Evolutionary conservation across 495 filamentous ascomycete species (phyloP).

Genomic region (Podospora conica): DNA sequence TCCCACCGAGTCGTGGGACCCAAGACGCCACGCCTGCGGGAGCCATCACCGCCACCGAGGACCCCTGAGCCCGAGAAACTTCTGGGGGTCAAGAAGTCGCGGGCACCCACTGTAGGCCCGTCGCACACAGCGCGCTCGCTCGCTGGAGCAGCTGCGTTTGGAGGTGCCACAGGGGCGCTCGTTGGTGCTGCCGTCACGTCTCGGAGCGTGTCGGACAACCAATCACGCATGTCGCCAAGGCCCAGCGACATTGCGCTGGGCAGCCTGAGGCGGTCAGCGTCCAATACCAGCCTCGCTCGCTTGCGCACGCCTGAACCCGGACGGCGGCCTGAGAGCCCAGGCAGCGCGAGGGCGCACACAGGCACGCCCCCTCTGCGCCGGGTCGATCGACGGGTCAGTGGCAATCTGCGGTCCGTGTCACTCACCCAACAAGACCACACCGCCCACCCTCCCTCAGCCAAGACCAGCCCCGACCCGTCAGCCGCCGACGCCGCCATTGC

Average conservation of each 20-base stretch:
- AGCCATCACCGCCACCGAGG: constrained; percentile 25
- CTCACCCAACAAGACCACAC: constrained; percentile 48
- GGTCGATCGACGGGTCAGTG: constrained; percentile 65
- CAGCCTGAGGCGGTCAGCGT: constrained; percentile 33
- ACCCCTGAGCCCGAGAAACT: constrained; percentile 33
- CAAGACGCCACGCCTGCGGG: constrained; percentile 23
- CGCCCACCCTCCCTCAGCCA: constrained; percentile 20
- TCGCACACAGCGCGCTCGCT: not conserved
- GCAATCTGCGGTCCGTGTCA: constrained; percentile 69
- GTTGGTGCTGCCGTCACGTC: not conserved
- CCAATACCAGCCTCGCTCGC: constrained; percentile 48
- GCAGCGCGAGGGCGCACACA: constrained; percentile 45
- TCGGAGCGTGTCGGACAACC: constrained; percentile 21
- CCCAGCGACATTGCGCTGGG: constrained; percentile 27
- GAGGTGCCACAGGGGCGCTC: constrained; percentile 6
- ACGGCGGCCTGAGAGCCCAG: constrained; percentile 54
- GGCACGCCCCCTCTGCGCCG: constrained; percentile 64
- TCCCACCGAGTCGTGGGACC: constrained; percentile 11
- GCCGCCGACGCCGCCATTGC: constrained; percentile 6
- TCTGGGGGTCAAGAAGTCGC: constrained; percentile 16
- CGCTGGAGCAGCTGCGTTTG: not conserved
- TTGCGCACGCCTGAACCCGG: constrained; percentile 51
- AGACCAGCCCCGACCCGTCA: not conserved
- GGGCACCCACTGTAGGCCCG: not conserved
- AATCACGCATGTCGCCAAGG: constrained; percentile 19